Base-by-base conservation (phyloP, 108 stramenopile genomes). In the Pseudonitzschia delicatissima region DNA sequence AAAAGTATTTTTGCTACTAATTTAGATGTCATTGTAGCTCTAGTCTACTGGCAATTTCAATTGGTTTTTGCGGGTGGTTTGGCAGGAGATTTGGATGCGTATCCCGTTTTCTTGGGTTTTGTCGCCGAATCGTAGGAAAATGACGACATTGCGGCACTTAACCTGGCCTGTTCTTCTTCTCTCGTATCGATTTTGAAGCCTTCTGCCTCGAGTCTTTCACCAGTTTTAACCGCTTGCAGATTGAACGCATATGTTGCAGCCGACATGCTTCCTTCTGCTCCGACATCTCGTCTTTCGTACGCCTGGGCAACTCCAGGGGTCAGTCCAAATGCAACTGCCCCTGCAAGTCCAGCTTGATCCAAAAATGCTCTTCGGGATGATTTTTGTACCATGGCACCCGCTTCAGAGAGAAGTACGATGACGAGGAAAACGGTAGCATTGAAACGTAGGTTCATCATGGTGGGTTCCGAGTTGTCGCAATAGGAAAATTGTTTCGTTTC, bases 171-270 rank as follows among this genome's bases (percentile, higher is more conserved):
- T 45, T 86, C 82, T 69, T 86, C 82, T 37, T 80, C 81, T 20
- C 34, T 47, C 2, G 79, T 82, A 47, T 86, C 82, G 4, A 86
- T 62, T 58, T 82, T 80, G 59, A 81, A 82, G 25, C 85, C 85
- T 25, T 52, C 49, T 15, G 34, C 25, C 57, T 82, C 82, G 27
- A 86, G 57, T 21, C 85, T 64, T 44, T 69, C 80, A 51, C 83
- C 83, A 4, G 85, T 84, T 68, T 78, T 45, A 26, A 37, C 37
- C 4, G 79, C 88, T 69, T 84, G 82, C 15, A 49, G 50, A 42
- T 82, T 82, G 49, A 79, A 49, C 3, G 82, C 82, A 32, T 61
- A 36, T 28, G 77, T 78, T 25, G 47, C 71, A 9, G 82, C 77
- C 2, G 82, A 82, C 28, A 70, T 48, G 39, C 28, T 50, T 34